Evolutionary conservation across 148 eudicot species (phyloP).

Genomic region (Cornus florida): DNA sequence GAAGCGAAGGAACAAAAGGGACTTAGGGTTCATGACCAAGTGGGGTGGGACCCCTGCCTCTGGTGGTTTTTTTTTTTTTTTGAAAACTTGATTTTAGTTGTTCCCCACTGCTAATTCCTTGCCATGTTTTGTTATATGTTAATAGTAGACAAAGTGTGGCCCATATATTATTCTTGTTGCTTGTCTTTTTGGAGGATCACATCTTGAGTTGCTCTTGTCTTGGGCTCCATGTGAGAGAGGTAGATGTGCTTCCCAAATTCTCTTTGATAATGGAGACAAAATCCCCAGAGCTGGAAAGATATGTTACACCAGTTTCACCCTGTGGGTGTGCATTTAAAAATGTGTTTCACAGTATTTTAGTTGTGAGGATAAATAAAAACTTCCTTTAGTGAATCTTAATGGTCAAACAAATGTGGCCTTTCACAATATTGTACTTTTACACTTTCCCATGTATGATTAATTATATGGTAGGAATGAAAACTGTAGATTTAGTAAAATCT

Average conservation of each 20-base stretch:
- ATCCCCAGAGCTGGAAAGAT: not conserved
- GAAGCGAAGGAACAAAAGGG: constrained; percentile 5
- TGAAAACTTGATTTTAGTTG: constrained; percentile 1
- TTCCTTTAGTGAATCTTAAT: not conserved
- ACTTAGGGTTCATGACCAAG: not conserved
- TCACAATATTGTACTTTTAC: not conserved
- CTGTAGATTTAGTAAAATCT: too few relatives aligned
- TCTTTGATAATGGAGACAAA: constrained; percentile 4
- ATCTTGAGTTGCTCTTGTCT: not conserved
- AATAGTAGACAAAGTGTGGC: constrained; percentile 8
- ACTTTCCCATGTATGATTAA: not conserved
- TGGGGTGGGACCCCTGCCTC: constrained; percentile 15
- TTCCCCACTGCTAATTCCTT: constrained; percentile 3
- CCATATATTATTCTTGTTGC: not conserved
- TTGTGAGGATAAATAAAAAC: not conserved
- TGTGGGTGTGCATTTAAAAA: not conserved
- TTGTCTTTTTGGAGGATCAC: constrained; percentile 6
- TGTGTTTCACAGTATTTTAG: not conserved
- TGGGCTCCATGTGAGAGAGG: constrained; percentile 9
- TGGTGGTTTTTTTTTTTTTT: not conserved
- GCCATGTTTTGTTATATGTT: not conserved
- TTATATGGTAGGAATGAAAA: too few relatives aligned
- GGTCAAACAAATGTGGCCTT: not conserved
- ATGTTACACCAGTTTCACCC: not conserved
- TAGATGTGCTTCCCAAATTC: not conserved